A percentile compares a stretch with the other conserved stretches of the same genome.
Conservation (phyloP, 2,329 filamentous ascomycete species). For the Pleurostoma richardsiae region DNA sequence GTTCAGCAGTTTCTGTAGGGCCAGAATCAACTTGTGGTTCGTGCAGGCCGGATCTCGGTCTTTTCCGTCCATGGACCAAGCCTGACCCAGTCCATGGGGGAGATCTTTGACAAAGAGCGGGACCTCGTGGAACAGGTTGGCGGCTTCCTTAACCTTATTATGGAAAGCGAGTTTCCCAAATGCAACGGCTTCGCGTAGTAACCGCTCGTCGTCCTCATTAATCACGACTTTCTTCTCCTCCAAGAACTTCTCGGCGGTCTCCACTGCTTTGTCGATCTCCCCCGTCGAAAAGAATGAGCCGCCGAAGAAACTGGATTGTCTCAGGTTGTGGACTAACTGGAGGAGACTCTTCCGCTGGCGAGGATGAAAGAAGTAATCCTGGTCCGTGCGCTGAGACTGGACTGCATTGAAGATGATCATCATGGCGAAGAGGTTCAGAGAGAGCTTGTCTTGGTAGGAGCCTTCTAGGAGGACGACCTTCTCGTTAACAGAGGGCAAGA, state of each 20-base stretch:
- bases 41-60: constrained; percentile 45
- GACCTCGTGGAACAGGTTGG: constrained; percentile 70
- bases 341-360: constrained; percentile 63
- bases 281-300: constrained; percentile 67
- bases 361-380: constrained; percentile 85
- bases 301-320: constrained; percentile 79
- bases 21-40: constrained; percentile 42
- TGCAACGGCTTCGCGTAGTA: constrained; percentile 60
- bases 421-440: constrained; percentile 79
- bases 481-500: constrained; percentile 68
- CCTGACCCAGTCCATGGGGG: constrained; percentile 50
- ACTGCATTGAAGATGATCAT: constrained; percentile 82
- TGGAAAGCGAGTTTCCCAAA: constrained; percentile 55
- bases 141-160: constrained; percentile 60
- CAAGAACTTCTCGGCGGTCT: constrained; percentile 65
- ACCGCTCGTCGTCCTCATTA: constrained; percentile 50
- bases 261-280: constrained; percentile 59
- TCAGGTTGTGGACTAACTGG: constrained; percentile 69
- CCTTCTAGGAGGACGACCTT: constrained; percentile 70
- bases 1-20: constrained; percentile 47
- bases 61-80: constrained; percentile 63
- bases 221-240: constrained; percentile 55
- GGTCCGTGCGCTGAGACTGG: constrained; percentile 76
- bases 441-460: constrained; percentile 78
- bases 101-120: constrained; percentile 68